Conservation (phyloP, 768 basidiomycete species). For the Collybiopsis luxurians region DNA sequence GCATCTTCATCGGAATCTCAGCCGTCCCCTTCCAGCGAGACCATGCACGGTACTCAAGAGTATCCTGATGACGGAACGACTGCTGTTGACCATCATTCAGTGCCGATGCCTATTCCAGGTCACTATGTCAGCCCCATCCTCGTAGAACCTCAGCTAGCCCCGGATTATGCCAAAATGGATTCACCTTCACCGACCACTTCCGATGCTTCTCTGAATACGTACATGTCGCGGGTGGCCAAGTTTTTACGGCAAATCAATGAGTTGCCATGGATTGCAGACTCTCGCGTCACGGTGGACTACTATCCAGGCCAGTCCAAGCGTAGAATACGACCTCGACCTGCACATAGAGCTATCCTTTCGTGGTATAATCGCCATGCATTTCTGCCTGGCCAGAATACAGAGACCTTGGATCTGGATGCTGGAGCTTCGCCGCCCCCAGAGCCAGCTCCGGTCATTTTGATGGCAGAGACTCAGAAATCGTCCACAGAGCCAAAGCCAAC, state of each 20-base stretch:
- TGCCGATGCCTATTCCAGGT: constrained; percentile 9
- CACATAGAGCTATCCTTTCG: constrained; percentile 3
- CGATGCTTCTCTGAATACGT: constrained; percentile 28
- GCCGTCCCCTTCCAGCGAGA: not conserved
- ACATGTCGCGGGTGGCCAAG: constrained; percentile 29
- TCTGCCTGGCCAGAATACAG: not conserved
- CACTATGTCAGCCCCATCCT: constrained; percentile 32
- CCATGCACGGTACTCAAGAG: not conserved
- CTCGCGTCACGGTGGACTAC: constrained; percentile 43
- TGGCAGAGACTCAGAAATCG: not conserved
- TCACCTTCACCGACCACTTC: constrained; percentile 37
- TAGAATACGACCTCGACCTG: constrained; percentile 9
- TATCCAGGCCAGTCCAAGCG: constrained; percentile 30
- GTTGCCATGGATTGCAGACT: constrained; percentile 42
- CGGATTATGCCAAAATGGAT: constrained; percentile 50
- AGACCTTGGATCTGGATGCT: not conserved
- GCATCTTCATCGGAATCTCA: constrained; percentile 1
- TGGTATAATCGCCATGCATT: constrained; percentile 10
- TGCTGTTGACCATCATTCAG: constrained; percentile 15
- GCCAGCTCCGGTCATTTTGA: not conserved
- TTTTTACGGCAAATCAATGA: constrained; percentile 32
- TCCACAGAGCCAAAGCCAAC: not conserved
- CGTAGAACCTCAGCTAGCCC: constrained; percentile 37
- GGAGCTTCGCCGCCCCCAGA: not conserved
- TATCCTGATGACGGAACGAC: constrained; percentile 12